Conservation (phyloP, 805 yeast genomes). For the Metschnikowia dekortorum region DNA sequence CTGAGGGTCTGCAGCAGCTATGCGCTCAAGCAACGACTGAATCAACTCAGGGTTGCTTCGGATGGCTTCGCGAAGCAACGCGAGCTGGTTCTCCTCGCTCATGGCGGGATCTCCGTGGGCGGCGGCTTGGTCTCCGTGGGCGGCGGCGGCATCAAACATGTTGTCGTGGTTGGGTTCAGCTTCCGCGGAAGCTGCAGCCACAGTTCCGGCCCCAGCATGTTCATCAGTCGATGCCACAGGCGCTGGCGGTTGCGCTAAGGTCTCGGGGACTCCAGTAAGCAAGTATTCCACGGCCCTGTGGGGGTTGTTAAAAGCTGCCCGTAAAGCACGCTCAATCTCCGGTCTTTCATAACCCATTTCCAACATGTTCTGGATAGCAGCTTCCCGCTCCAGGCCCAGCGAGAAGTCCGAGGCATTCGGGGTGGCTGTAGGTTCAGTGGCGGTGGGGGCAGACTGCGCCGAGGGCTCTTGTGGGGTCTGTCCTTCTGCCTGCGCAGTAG, state of each 20-base stretch:
- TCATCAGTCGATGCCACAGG: constrained; percentile 16
- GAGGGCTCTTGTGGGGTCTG: background rate
- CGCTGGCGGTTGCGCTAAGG: constrained; percentile 36
- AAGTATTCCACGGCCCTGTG: constrained; percentile 97
- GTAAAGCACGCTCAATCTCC: constrained; percentile 83
- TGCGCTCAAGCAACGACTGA: constrained; percentile 75
- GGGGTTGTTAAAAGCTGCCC: constrained; percentile 96
- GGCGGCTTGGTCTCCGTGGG: constrained; percentile 24
- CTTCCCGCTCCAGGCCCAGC: constrained; percentile 72
- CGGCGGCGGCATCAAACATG: constrained; percentile 50
- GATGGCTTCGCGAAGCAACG: constrained; percentile 66
- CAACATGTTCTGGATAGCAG: constrained; percentile 76
- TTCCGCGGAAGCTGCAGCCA: background rate
- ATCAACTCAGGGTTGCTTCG: constrained; percentile 85
- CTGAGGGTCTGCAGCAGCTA: constrained; percentile 80
- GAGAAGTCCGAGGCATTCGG: constrained; percentile 53
- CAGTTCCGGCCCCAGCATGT: constrained; percentile 17
- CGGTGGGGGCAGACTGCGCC: background rate
- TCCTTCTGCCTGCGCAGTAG: constrained; percentile 11
- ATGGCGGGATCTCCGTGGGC: constrained; percentile 24
- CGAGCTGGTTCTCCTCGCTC: constrained; percentile 45
- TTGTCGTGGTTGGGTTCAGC: constrained; percentile 31
- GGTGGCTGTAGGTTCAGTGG: constrained; percentile 15
- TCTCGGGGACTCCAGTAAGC: constrained; percentile 82
- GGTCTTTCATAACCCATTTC: constrained; percentile 94